Evolutionary conservation across 2,329 filamentous ascomycete genomes (phyloP).

Genomic region (Fusarium odoratissimum): DNA sequence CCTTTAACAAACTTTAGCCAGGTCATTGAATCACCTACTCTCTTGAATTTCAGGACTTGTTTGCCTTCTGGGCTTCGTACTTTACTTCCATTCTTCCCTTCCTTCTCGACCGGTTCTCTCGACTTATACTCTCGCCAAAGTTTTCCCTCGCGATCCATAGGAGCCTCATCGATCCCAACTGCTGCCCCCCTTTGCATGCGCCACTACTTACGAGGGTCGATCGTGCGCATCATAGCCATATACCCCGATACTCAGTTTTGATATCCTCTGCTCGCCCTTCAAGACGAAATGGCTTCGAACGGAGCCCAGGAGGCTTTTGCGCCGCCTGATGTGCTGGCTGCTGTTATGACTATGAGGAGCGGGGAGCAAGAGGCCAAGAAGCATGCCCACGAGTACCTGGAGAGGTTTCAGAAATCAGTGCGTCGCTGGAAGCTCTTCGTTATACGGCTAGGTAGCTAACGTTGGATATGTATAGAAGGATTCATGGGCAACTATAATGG

Average conservation of each 20-base stretch:
- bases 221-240: constrained; percentile 37
- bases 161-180: constrained; percentile 23
- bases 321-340: constrained; percentile 80
- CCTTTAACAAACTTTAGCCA: constrained; percentile 37
- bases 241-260: background rate
- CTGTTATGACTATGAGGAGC: constrained; percentile 91
- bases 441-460: constrained; percentile 18
- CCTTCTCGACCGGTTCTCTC: constrained; percentile 13
- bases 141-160: constrained; percentile 17
- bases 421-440: constrained; percentile 24
- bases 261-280: constrained; percentile 8
- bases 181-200: constrained; percentile 42
- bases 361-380: constrained; percentile 85
- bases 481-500: constrained; percentile 90
- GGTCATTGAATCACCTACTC: constrained; percentile 32
- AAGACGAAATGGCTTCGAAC: constrained; percentile 72
- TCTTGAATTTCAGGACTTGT: constrained; percentile 21
- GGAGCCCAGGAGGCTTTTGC: constrained; percentile 77
- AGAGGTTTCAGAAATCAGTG: constrained; percentile 98
- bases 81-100: constrained; percentile 16
- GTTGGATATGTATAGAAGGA: constrained; percentile 71
- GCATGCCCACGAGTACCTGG: constrained; percentile 89
- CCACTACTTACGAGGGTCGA: constrained; percentile 30
- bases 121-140: background rate
- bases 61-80: constrained; percentile 15